Base-by-base conservation (phyloP, 768 basidiomycete genomes). In the Pisolithus microcarpus region DNA sequence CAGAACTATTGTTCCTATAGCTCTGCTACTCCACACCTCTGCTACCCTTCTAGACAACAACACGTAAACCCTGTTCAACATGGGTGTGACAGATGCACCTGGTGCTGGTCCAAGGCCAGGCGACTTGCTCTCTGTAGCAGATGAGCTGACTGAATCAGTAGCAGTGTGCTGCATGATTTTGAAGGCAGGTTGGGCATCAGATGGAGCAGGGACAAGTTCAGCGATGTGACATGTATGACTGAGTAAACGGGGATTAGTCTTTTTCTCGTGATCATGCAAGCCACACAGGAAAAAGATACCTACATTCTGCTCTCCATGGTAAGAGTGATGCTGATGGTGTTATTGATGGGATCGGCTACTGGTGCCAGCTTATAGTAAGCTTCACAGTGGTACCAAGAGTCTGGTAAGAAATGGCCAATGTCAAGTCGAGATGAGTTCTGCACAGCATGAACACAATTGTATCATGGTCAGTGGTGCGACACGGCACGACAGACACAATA, bases 331-430 rank as follows among this genome's bases (percentile, higher is more conserved):
- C 62, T 68, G 49, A 91, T 85, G 44, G 65, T 72, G 66, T 88
- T 91, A 56, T 75, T 81, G 37, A 70, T 50, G 16, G 76, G 64
- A 62, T 91, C 88, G 40, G 68, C 77, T 61, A 91, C 90, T 4
- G 84, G 84, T 0, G 70, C 58, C n/a, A 91, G 73, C 61, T 72
- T 83, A 68, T 92, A 88, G 65, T 87, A 91, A 4, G 84, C 77
- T 3, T 87, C 84, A 61, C 90, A 92, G 59, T 90, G 83, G 88
- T 19, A 92, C 82, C 43, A 92, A 81, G 63, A 92, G 74, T 82
- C 65, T 92, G 90, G 68, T 91, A 92, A 31, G 87, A 80, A 28
- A 85, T 88, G 8, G 80, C 68, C 21, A 90, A 82, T 3, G 73
- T 72, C 51, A 90, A 65, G 52, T 90, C 85, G 47, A 84, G 71